These are phyloP conservation scores for Leishmania lainsoni DNA, from an alignment of 208 protist genomes.

Conservation along the genomic window DNA sequence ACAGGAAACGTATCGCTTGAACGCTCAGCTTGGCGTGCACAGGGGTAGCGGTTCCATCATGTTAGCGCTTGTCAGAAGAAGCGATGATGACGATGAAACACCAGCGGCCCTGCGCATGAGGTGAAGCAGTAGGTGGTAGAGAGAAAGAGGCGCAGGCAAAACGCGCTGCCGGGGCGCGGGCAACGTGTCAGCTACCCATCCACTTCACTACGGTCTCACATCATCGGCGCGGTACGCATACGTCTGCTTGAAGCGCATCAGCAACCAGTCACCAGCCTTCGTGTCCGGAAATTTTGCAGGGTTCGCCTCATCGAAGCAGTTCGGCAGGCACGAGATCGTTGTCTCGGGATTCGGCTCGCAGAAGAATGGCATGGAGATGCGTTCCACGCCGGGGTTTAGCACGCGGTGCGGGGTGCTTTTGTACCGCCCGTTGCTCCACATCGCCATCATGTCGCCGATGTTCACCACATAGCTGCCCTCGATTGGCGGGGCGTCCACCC, in stretches of 20 bases:
- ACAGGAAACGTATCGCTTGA: neutral
- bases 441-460: conserved; percentile 89
- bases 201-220: neutral
- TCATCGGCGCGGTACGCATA: conserved; percentile 51
- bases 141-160: neutral
- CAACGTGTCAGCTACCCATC: neutral
- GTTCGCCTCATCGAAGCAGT: conserved; percentile 38
- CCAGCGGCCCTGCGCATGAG: neutral
- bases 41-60: neutral
- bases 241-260: conserved; percentile 74
- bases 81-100: neutral
- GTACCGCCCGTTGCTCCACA: conserved; percentile 83
- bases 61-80: neutral
- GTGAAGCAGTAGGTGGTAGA: neutral
- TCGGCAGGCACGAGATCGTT: conserved; percentile 44
- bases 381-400: conserved; percentile 62
- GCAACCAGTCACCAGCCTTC: conserved; percentile 63
- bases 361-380: conserved; percentile 88
- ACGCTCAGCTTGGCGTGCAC: neutral
- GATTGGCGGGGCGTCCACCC: conserved; percentile 66
- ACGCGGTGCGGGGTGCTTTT: conserved; percentile 78
- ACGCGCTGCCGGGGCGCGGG: neutral
- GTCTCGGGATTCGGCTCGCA: conserved; percentile 78
- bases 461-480: conserved; percentile 78
- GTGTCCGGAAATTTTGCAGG: conserved; percentile 63